Evolutionary conservation across 176 grass and related monocot species (phyloP).

Genomic region (Cenchrus fungigraminus): DNA sequence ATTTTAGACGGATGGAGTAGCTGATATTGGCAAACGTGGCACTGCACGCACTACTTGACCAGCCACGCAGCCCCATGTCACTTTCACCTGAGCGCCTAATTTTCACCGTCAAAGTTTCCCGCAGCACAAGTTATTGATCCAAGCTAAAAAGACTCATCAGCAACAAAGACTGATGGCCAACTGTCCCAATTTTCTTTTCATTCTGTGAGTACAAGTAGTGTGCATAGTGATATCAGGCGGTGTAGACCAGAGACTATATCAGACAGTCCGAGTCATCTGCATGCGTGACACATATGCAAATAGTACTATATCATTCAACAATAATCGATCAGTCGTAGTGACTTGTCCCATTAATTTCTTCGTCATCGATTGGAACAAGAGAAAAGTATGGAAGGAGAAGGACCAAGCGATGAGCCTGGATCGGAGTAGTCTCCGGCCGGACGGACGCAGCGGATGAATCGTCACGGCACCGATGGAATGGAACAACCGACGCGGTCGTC

Average conservation of each 20-base stretch:
- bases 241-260: constrained; percentile 38
- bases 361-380: not conserved
- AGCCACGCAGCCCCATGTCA: no score
- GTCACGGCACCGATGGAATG: constrained; percentile 22
- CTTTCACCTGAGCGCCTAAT: no score
- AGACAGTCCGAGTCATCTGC: not conserved
- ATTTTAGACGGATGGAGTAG: no score
- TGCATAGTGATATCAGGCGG: not conserved
- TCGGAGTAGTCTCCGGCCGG: not conserved
- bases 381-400: not conserved
- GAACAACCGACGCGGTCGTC: not conserved
- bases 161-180: not conserved
- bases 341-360: not conserved
- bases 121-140: not conserved
- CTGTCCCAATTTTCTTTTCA: not conserved
- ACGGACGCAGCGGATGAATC: not conserved
- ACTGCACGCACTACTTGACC: no score
- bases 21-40: no score
- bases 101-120: no score
- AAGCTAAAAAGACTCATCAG: not conserved
- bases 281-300: not conserved
- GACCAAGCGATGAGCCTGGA: not conserved
- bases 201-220: not conserved
- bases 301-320: not conserved
- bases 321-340: not conserved